Base-by-base conservation (phyloP, 768 basidiomycete genomes). In the Mycena metata region DNA sequence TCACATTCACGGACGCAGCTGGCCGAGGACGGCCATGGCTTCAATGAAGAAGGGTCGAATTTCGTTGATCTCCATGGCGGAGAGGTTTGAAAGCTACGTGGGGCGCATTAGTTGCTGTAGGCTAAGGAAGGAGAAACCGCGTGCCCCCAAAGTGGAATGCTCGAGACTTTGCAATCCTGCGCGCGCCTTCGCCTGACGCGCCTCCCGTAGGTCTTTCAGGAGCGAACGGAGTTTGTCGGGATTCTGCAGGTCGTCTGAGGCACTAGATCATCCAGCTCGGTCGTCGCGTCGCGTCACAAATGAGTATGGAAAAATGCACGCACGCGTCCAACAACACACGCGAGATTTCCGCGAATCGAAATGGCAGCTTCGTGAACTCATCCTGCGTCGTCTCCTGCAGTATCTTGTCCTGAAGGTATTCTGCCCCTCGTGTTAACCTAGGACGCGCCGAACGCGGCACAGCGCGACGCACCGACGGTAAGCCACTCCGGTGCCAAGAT, bases 301-400 rank as follows among this genome's bases (percentile, higher is more conserved):
- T 3, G 19, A 21, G 9, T 23, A 36, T 19, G 45, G n/a, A 35
- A 33, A 6, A 65, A 41, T 46, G 33, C 26, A 79, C 94, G 73
- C 75, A 98, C 98, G 92, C 88, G 74, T 99, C 96, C n/a, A 99
- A 83, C 41, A 99, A 82, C 19, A 98, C 89, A 76, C 97, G 97
- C 16, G 95, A 89, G 13, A 95, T 89, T 80, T 99, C 98, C 35
- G 94, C 86, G 77, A 93, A 98, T 35, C 94, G 90, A 72, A 96
- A 94, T 1, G 96, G 96, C 24, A 97, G 81, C 70, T 85, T 84
- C 72, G 90, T 93, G 80, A 98, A 98, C 11, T 84, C 88, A 9
- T 87, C 83, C 13, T 89, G 81, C 13, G 88, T 86, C 16, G 91
- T 95, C 81, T 99, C 97, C 39, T 87, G 86, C 26, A 84, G 82